A percentile compares a stretch with the other conserved stretches of the same genome.
Conservation (phyloP, 768 basidiomycete genomes). For the Russula ochroleuca region DNA sequence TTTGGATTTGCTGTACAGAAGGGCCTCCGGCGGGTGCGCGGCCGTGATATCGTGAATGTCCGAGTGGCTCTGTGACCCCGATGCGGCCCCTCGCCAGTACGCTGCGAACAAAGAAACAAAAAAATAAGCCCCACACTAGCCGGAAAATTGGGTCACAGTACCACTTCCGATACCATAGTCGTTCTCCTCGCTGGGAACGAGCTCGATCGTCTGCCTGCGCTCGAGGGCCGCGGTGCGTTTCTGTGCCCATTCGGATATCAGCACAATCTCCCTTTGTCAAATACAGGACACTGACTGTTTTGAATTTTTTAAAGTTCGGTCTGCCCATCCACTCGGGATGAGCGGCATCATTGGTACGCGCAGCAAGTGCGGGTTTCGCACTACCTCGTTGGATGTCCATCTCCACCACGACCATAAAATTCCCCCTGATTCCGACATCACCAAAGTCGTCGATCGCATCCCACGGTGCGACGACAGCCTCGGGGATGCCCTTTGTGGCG, state of each 20-base stretch:
- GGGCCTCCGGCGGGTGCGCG: constrained; percentile 9
- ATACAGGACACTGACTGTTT: constrained; percentile 41
- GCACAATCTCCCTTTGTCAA: background rate
- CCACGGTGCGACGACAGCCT: constrained; percentile 45
- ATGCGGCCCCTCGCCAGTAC: constrained; percentile 5
- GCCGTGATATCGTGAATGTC: constrained; percentile 37
- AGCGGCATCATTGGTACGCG: background rate
- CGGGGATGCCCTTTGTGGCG: constrained; percentile 27
- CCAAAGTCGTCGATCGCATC: constrained; percentile 58
- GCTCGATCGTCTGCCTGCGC: constrained; percentile 41
- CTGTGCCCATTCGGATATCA: constrained; percentile 26
- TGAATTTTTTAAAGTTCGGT: constrained; percentile 71
- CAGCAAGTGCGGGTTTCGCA: constrained; percentile 8
- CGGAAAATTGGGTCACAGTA: constrained; percentile 26
- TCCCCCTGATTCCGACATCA: constrained; percentile 57
- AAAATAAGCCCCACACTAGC: background rate
- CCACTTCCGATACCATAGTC: constrained; percentile 54
- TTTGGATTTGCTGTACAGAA: constrained; percentile 3
- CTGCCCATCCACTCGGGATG: constrained; percentile 41
- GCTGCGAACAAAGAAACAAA: background rate
- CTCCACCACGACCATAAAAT: constrained; percentile 71
- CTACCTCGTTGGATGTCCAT: constrained; percentile 42
- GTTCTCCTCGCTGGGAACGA: constrained; percentile 49
- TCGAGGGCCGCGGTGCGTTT: constrained; percentile 25
- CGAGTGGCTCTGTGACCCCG: constrained; percentile 45